phyloP scores from a whole-genome alignment of 2,329 filamentous ascomycete genomes.

The Podosphaera xanthii region DNA sequence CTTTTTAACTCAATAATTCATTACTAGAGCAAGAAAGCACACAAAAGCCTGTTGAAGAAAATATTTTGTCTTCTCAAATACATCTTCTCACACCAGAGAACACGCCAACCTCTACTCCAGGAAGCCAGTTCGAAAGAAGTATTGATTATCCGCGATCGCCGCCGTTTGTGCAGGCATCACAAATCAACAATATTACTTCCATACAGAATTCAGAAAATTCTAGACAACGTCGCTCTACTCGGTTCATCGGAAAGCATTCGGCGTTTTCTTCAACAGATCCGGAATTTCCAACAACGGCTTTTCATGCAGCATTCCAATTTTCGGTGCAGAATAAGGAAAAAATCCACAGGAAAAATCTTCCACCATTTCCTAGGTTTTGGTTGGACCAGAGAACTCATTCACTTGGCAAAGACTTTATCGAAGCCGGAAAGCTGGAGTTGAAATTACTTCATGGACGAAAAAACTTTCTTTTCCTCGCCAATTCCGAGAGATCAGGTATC shows the following conservation, averaged over 20 bases:
- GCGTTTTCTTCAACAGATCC: not conserved
- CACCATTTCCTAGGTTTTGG: not conserved
- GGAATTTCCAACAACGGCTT: not conserved
- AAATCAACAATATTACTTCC: not conserved
- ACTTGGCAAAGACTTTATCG: too few relatives aligned
- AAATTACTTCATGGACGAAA: not conserved
- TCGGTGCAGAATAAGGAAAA: not conserved
- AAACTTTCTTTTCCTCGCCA: not conserved
- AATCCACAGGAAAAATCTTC: not conserved
- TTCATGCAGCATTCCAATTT: not conserved
- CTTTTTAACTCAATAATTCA: not conserved
- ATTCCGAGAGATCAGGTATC: not conserved
- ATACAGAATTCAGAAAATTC: not conserved
- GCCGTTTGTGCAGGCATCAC: not conserved
- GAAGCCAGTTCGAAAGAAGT: not conserved
- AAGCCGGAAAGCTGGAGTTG: not conserved
- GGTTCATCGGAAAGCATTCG: not conserved
- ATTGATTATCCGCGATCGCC: not conserved
- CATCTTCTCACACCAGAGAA: not conserved
- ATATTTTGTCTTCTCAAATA: not conserved
- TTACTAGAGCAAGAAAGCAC: too few relatives aligned
- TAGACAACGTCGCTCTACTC: not conserved
- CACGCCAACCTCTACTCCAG: not conserved
- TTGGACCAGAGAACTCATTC: not conserved
- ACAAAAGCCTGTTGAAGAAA: not conserved